These are phyloP conservation scores for Euclidium syriacum DNA, from an alignment of 345 rosid species.

Conservation along the genomic window DNA sequence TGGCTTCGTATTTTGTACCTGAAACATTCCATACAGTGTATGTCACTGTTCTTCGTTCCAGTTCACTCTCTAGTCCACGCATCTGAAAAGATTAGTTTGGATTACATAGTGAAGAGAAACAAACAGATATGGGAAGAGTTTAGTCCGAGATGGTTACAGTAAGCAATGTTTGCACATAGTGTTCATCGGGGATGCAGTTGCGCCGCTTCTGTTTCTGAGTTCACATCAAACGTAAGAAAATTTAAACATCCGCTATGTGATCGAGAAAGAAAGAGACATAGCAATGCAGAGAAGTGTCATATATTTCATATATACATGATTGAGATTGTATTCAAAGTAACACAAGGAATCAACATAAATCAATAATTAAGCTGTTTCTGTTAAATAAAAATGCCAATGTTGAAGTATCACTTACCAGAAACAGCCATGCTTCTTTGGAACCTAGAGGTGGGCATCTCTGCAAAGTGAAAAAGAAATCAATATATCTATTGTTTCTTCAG, in stretches of 20 bases:
- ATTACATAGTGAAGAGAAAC: background rate
- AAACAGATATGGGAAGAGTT: background rate
- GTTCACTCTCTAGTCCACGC: conserved; percentile 64
- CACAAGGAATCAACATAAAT: background rate
- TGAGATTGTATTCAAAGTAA: background rate
- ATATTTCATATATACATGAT: background rate
- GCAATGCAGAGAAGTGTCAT: background rate
- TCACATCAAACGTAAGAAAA: conserved; percentile 6
- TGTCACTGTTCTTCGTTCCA: conserved; percentile 83
- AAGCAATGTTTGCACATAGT: conserved; percentile 71
- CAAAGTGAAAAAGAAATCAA: conserved; percentile 21
- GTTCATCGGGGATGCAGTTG: conserved; percentile 87
- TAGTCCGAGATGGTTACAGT: conserved; percentile 41
- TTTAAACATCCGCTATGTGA: background rate
- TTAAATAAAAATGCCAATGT: background rate
- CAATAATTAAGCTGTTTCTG: background rate
- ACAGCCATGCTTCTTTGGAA: conserved; percentile 49
- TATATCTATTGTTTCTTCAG: background rate
- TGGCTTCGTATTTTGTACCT: conserved; percentile 46
- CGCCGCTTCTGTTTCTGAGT: conserved; percentile 51
- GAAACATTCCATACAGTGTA: conserved; percentile 81
- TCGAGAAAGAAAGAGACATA: background rate
- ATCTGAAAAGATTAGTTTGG: conserved; percentile 38
- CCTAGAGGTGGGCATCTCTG: conserved; percentile 77
- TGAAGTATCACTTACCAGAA: conserved; percentile 45